Conservation (phyloP, 2,329 filamentous ascomycete species). For the Ophiosphaerella narmari region DNA sequence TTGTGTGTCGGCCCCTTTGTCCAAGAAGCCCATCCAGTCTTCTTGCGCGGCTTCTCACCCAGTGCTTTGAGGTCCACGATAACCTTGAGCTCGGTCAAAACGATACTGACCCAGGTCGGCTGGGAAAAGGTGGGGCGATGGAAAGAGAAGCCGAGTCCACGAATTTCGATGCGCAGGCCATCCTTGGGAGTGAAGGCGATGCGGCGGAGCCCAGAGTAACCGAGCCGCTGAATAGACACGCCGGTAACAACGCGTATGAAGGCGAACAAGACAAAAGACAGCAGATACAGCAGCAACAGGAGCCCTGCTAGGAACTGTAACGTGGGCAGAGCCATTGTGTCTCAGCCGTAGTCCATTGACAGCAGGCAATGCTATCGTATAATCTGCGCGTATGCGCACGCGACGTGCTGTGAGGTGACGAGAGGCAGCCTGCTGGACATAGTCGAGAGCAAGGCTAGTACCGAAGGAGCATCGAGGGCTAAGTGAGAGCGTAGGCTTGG, state of each 20-base stretch:
- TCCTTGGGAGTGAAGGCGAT: slow-evolving; percentile 88
- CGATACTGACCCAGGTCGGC: slow-evolving; percentile 93
- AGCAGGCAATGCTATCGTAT: slow-evolving; percentile 18
- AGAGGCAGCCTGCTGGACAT: slow-evolving; percentile 33
- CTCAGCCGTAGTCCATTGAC: slow-evolving; percentile 33
- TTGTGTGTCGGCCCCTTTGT: slow-evolving; percentile 34
- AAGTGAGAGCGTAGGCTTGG: slow-evolving; percentile 7
- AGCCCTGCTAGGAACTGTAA: slow-evolving; percentile 81
- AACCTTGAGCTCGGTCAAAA: slow-evolving; percentile 81
- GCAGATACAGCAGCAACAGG: slow-evolving; percentile 83
- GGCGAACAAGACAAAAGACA: slow-evolving; percentile 91
- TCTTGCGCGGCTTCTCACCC: slow-evolving; percentile 44
- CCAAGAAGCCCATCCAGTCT: slow-evolving; percentile 38
- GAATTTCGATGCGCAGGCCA: slow-evolving; percentile 86
- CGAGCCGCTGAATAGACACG: slow-evolving; percentile 92
- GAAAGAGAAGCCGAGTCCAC: slow-evolving; percentile 82
- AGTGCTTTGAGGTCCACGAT: slow-evolving; percentile 77
- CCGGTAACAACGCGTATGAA: slow-evolving; percentile 90
- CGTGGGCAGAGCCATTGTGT: slow-evolving; percentile 52
- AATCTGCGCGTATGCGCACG: slow-evolving; percentile 29
- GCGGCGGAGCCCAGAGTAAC: slow-evolving; percentile 87
- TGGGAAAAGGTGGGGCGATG: slow-evolving; percentile 96
- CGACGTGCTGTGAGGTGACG: slow-evolving; percentile 27
- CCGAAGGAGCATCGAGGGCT: slow-evolving; percentile 21
- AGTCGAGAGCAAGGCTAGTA: slow-evolving; percentile 31